Conservation (phyloP, 169 alveolate species). For the Toxoplasma gondii region DNA sequence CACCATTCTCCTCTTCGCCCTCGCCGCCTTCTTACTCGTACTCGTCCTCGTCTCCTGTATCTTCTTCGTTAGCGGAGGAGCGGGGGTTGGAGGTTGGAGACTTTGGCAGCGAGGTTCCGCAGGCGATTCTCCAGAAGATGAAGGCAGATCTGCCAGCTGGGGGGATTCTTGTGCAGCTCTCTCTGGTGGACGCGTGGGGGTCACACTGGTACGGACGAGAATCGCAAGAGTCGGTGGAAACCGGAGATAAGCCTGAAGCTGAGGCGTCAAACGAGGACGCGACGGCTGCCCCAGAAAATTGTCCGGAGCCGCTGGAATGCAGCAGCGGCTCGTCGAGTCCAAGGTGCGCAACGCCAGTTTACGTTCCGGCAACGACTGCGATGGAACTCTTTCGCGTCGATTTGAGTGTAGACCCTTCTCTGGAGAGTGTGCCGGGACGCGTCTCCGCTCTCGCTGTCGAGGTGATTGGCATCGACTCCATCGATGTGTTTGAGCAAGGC, state of each 20-base stretch:
- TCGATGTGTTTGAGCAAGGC: not conserved
- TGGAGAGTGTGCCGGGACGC: not conserved
- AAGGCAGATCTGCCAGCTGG: not conserved
- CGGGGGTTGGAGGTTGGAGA: not conserved
- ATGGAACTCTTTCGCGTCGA: not conserved
- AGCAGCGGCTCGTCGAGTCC: too few relatives aligned
- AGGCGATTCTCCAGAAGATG: not conserved
- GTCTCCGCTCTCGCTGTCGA: not conserved
- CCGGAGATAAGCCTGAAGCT: not conserved
- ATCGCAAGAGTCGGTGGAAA: not conserved
- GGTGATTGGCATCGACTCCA: not conserved
- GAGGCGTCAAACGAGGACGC: not conserved
- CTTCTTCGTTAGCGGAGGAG: not conserved
- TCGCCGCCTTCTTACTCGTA: too few relatives aligned
- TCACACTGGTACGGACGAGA: not conserved
- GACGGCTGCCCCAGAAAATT: not conserved
- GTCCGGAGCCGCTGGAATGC: too few relatives aligned
- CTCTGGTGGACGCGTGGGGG: constrained; percentile 19
- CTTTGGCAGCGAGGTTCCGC: not conserved
- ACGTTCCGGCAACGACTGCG: not conserved
- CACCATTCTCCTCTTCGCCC: too few relatives aligned
- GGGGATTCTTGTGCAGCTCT: not conserved
- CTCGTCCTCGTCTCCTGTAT: too few relatives aligned
- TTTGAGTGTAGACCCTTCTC: not conserved
- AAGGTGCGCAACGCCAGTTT: not conserved